Evolutionary conservation across 2,329 filamentous ascomycete species (phyloP), one percentile per base, ranked within the genome.

Genomic region (Aspergillus carbonarius): DNA sequence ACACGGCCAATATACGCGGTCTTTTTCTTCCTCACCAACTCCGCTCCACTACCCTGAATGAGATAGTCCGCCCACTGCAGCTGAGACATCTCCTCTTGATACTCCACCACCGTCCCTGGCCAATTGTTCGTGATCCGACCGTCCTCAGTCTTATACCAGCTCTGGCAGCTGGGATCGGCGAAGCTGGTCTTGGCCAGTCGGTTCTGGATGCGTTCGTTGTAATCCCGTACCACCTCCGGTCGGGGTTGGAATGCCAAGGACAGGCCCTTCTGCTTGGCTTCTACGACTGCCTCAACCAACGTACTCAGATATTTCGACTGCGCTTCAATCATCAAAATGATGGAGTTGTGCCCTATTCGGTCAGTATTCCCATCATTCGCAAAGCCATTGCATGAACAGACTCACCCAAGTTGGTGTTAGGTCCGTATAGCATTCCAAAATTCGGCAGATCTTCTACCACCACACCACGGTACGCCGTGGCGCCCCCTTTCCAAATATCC

Each of bases 241-340:
- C 78, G 79, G 0, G 82, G 83, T n/a, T 72, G 68, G 0, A 87
- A 68, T 0, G 73, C 70, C 2, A 86, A 68, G 0, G 69, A 68
- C n/a, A 72, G 59, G 8, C 79, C 78, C 1, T 70, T 60, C 15
- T 67, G 60, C 12, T 78, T 71, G 0, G 82, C 82, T 7, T 74
- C 69, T 1, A 85, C 74, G 1, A 87, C 77, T 6, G 80, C 75
- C 0, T 67, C 66, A 48, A 86, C 78, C 35, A 86, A 63, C 0
- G 73, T 74, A 59, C 79, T 82, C 57, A 86, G 78, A 65, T 85
- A 86, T 2, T 80, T 76, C 3, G 75, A 78, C 63, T 86, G 83
- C 2, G 83, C 79, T 66, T 86, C 84, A 60, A 86, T 84, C 83
- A 85, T 86, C n/a, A 85, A 74, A 62, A 86, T 82, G 63, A 86